A percentile compares a stretch with the other conserved stretches of the same genome.
Evolutionary conservation across 306 rosid species (phyloP).

Genomic region (Vigna nakashimae): DNA sequence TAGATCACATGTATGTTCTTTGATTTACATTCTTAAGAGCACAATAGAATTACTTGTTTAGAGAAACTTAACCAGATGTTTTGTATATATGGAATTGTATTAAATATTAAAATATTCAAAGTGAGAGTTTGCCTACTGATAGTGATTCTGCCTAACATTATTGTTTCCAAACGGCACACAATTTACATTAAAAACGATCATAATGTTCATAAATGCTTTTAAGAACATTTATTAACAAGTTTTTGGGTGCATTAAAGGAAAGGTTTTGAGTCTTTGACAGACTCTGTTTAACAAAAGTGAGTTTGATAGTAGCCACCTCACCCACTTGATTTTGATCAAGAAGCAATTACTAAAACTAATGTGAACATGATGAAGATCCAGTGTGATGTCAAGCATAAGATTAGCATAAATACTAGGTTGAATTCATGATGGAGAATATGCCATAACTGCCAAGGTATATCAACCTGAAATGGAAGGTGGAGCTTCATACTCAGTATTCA

Average conservation of each 20-base stretch:
- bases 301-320: constrained; percentile 6
- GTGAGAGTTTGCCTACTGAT: no score
- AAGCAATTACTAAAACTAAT: constrained; percentile 20
- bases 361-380: constrained; percentile 31
- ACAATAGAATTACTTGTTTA: no score
- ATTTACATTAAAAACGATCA: no score
- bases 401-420: constrained; percentile 14
- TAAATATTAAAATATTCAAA: no score
- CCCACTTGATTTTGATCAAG: constrained; percentile 32
- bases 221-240: background rate
- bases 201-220: background rate
- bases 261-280: constrained; percentile 26
- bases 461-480: constrained; percentile 20
- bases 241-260: background rate
- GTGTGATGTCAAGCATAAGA: constrained; percentile 26
- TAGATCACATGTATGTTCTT: no score
- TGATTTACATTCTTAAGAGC: no score
- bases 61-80: no score
- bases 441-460: background rate
- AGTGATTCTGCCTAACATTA: no score
- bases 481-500: background rate
- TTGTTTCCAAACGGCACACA: no score
- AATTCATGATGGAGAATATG: constrained; percentile 31
- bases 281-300: constrained; percentile 23
- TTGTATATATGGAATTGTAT: no score